Evolutionary conservation across 345 rosid genomes (phyloP).

Genomic region (Xanthoceras sorbifolium): DNA sequence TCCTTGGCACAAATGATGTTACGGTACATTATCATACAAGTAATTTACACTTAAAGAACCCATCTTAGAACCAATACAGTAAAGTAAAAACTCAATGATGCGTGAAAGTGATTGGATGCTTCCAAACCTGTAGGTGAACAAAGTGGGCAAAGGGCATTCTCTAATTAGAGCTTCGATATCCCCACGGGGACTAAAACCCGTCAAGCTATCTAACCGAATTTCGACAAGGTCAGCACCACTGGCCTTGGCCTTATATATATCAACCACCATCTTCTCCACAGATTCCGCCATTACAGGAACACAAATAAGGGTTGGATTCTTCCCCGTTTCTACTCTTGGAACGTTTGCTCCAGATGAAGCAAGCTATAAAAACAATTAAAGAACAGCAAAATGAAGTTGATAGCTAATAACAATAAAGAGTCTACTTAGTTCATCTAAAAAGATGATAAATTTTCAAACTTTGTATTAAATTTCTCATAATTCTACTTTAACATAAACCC

Average conservation of each 20-base stretch:
- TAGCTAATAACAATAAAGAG: neutral
- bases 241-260: constrained; percentile 54
- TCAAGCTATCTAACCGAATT: constrained; percentile 74
- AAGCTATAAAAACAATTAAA: constrained; percentile 32
- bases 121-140: constrained; percentile 84
- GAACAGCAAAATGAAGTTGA: neutral
- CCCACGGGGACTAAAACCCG: constrained; percentile 42
- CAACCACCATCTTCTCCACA: constrained; percentile 50
- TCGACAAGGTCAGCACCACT: constrained; percentile 85
- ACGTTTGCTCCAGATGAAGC: constrained; percentile 36
- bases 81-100: constrained; percentile 3
- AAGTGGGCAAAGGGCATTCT: constrained; percentile 66
- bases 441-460: neutral
- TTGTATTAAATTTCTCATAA: neutral
- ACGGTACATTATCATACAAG: neutral
- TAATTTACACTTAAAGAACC: neutral
- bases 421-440: neutral
- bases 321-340: constrained; percentile 36
- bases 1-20: too few relatives aligned
- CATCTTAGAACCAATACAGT: neutral
- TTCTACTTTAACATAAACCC: too few relatives aligned
- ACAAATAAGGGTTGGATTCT: constrained; percentile 70
- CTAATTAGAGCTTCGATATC: constrained; percentile 56
- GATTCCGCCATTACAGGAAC: constrained; percentile 82
- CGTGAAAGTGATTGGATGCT: neutral